Evolutionary conservation across 176 grass and related monocot species (phyloP), one percentile per base, ranked within the genome.

Genomic region (Triticum urartu): DNA sequence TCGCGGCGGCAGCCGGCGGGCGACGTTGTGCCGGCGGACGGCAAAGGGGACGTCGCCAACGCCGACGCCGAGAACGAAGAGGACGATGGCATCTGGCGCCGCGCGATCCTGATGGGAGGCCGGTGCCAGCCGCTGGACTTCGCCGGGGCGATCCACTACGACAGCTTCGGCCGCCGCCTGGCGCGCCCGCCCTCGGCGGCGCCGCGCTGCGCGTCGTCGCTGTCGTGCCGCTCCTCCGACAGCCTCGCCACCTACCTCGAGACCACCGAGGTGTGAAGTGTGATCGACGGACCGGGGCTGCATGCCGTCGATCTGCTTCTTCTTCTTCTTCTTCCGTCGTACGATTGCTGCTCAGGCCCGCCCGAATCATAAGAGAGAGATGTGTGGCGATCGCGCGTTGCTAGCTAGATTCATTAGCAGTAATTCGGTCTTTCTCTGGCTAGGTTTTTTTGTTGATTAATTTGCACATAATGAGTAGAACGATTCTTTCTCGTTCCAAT

Each of bases 71-170:
- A 26, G 2, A 40, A 26, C 5, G 70, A 43, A 11, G 40, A 35
- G 59, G 59, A 22, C 3, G 71, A 74, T 12, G 71, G 40, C 40
- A 32, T 89, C 3, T 85, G 82, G 82, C 71, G 59, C 20, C 85
- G 88, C 42, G 72, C 83, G 64, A 94, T 94, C 63, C 56, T 92
- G 78, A 94, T 91, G 86, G 86, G 92, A 5, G 80, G 87, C 84
- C 87, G 89, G 60, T 92, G 92, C 90, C 78, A 89, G 81, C 95
- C 86, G 84, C 83, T 92, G 72, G 86, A 97, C 73, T 94, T 94
- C 88, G 83, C 81, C 0, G 91, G 90, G 2, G 92, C 80, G 34
- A 89, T 97, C 73, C 90, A 94, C 90, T 97, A 97, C 75, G 94
- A 97, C 81, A 88, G 86, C 87, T 83, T 84, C 66, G 92, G 92